These are phyloP conservation scores for Syncephalastrum racemosum DNA, from an alignment of 371 early-diverging fungal genomes.

Conservation along the genomic window DNA sequence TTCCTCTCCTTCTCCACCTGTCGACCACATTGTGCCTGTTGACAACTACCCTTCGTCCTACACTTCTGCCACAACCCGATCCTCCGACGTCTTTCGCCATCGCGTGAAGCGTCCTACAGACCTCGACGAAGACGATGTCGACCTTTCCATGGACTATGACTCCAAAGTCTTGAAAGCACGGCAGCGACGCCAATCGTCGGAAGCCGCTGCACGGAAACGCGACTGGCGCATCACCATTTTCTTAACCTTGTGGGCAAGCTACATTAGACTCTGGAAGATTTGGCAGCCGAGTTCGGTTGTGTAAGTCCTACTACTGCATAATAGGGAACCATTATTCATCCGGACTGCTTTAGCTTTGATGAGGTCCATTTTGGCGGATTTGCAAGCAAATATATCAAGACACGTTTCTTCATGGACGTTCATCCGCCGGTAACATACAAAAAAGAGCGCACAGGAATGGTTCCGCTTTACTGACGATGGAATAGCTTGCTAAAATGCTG, in stretches of 20 bases:
- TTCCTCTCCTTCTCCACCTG: neutral
- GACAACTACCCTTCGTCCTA: slow-evolving; percentile 12
- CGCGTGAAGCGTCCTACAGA: slow-evolving; percentile 19
- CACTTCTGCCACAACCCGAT: slow-evolving; percentile 14
- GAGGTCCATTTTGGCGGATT: slow-evolving; percentile 99
- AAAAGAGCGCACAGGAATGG: neutral
- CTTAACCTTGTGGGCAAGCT: slow-evolving; percentile 40
- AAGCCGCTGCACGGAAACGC: slow-evolving; percentile 21
- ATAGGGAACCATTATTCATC: neutral
- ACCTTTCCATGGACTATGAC: slow-evolving; percentile 24
- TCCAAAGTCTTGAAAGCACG: slow-evolving; percentile 27
- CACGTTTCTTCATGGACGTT: slow-evolving; percentile 99
- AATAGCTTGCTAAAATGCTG: slow-evolving; percentile 90
- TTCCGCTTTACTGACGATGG: neutral
- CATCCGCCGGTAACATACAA: slow-evolving; percentile 42
- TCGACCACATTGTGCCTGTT: slow-evolving; percentile 21
- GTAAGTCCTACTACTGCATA: slow-evolving; percentile 17
- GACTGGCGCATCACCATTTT: slow-evolving; percentile 36
- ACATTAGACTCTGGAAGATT: slow-evolving; percentile 46
- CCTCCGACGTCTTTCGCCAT: slow-evolving; percentile 21
- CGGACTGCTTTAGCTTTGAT: slow-evolving; percentile 13
- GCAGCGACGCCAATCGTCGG: slow-evolving; percentile 15
- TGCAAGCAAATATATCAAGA: slow-evolving; percentile 90
- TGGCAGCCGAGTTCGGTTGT: slow-evolving; percentile 49
- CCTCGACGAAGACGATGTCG: slow-evolving; percentile 24